Evolutionary conservation across 768 basidiomycete species (phyloP).

Genomic region (Leucocoprinus birnbaumii): DNA sequence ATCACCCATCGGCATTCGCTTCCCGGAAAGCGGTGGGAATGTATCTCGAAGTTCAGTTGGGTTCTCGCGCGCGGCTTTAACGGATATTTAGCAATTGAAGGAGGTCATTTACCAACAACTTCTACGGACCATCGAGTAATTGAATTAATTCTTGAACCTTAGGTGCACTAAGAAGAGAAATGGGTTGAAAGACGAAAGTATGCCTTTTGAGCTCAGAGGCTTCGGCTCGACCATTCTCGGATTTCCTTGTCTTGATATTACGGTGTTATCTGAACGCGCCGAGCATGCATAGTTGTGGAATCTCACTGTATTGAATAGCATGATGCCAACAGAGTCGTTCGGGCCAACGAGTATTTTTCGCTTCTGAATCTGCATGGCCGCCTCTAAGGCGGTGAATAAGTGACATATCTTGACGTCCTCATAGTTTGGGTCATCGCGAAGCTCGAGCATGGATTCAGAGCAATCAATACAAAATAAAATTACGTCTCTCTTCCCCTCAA

Average conservation of each 20-base stretch:
- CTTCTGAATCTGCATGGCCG: conserved; percentile 85
- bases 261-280: not conserved
- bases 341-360: conserved; percentile 88
- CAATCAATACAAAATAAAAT: conserved; percentile 97
- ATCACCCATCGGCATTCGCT: conserved; percentile 77
- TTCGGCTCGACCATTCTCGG: conserved; percentile 34
- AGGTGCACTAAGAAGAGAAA: conserved; percentile 75
- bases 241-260: conserved; percentile 37
- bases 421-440: conserved; percentile 60
- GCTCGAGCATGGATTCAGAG: conserved; percentile 82
- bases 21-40: conserved; percentile 64
- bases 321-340: conserved; percentile 84
- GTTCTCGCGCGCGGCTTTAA: conserved; percentile 56
- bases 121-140: conserved; percentile 66
- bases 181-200: conserved; percentile 71
- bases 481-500: conserved; percentile 78
- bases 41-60: conserved; percentile 48
- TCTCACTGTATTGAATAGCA: conserved; percentile 91
- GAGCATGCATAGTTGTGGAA: not conserved
- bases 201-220: conserved; percentile 65
- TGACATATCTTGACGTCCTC: conserved; percentile 73
- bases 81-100: conserved; percentile 5
- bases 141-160: conserved; percentile 78
- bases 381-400: conserved; percentile 74
- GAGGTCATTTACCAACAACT: not conserved